phyloP scores from a whole-genome alignment of 495 filamentous ascomycete species.

The Daldinia concentrica region DNA sequence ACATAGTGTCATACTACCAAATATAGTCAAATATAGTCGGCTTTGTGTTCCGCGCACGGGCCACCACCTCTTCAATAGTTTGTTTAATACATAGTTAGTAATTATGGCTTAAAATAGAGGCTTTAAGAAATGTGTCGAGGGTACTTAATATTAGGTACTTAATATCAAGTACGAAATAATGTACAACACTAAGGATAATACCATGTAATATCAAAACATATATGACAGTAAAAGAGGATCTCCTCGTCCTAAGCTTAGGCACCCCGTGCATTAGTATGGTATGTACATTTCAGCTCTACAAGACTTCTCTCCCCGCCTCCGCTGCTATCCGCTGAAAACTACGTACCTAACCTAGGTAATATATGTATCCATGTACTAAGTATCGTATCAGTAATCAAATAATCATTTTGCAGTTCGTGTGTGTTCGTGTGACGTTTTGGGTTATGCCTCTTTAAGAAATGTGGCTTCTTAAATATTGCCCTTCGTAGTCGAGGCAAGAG shows the following conservation, averaged over 20 bases:
- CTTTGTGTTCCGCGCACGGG: not conserved
- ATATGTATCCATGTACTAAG: not conserved
- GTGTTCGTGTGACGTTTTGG: conserved; percentile 15
- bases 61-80: not conserved
- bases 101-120: not conserved
- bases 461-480: conserved; percentile 34
- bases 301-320: not conserved
- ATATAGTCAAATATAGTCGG: not conserved
- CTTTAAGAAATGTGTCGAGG: not conserved
- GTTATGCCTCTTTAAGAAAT: conserved; percentile 31
- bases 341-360: not conserved
- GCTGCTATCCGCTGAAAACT: not conserved
- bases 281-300: conserved; percentile 5
- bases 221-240: not conserved
- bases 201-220: not conserved
- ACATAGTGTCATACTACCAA: not conserved
- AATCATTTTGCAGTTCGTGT: conserved; percentile 8
- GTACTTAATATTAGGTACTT: not conserved
- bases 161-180: not conserved
- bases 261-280: not conserved
- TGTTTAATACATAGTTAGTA: not conserved
- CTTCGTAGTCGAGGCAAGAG: conserved; percentile 10
- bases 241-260: not conserved
- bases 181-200: not conserved
- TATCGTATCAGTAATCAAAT: conserved; percentile 42